phyloP scores from a whole-genome alignment of 2,329 filamentous ascomycete genomes.

The Xylaria sp. region DNA sequence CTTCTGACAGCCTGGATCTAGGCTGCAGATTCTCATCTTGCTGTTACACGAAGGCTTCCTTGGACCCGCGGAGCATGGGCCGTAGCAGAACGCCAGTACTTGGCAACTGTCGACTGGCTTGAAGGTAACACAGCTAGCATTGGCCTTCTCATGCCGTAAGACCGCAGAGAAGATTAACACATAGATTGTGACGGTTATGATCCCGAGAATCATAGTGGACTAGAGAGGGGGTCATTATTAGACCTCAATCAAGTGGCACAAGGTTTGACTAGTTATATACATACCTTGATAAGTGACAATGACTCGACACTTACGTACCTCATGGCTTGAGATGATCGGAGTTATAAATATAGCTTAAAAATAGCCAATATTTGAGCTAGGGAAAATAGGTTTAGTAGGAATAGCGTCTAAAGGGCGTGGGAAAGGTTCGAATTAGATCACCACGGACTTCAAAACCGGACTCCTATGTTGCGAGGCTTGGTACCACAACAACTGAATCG shows the following conservation, averaged over 20 bases:
- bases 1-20: slow-evolving; percentile 1
- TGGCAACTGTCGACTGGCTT: slow-evolving; percentile 3
- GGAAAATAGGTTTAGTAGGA: too few relatives aligned
- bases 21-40: background rate
- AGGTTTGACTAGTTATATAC: too few relatives aligned
- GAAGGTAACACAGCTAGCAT: background rate
- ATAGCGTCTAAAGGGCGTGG: too few relatives aligned
- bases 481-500: too few relatives aligned
- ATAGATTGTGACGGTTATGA: background rate
- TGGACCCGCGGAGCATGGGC: slow-evolving; percentile 11
- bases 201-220: background rate
- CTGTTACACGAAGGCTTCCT: background rate
- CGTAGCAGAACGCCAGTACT: slow-evolving; percentile 14
- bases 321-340: too few relatives aligned
- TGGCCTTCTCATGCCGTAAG: background rate
- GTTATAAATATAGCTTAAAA: too few relatives aligned
- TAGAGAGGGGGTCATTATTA: background rate
- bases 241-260: background rate
- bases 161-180: background rate
- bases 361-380: too few relatives aligned
- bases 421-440: too few relatives aligned
- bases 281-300: too few relatives aligned
- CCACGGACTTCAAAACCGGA: too few relatives aligned
- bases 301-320: too few relatives aligned
- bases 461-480: too few relatives aligned